A percentile compares a stretch with the other conserved stretches of the same genome.
Evolutionary conservation across 2,329 filamentous ascomycete species (phyloP).

Genomic region (Epichloe sp.): DNA sequence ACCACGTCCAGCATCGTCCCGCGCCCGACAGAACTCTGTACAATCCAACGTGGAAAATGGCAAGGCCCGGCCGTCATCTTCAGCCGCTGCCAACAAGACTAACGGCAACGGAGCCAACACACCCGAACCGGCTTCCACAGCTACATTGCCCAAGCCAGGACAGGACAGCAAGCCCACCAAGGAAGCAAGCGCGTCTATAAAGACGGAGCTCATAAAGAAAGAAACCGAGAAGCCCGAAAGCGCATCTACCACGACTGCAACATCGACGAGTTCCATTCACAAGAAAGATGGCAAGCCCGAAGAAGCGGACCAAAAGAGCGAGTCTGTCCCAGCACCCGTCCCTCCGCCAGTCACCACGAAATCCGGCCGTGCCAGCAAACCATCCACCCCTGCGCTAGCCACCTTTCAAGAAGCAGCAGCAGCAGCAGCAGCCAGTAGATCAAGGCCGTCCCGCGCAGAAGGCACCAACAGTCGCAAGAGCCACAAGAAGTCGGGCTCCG

Average conservation of each 20-base stretch:
- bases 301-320: constrained; percentile 24
- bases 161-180: constrained; percentile 36
- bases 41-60: constrained; percentile 43
- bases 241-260: constrained; percentile 12
- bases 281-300: constrained; percentile 32
- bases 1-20: constrained; percentile 52
- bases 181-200: constrained; percentile 27
- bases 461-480: constrained; percentile 34
- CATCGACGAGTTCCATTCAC: constrained; percentile 9
- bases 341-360: constrained; percentile 45
- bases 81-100: constrained; percentile 36
- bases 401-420: constrained; percentile 43
- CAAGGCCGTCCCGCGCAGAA: constrained; percentile 38
- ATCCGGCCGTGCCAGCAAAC: constrained; percentile 53
- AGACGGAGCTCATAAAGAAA: constrained; percentile 21
- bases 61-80: constrained; percentile 15
- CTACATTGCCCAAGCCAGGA: constrained; percentile 16
- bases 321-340: constrained; percentile 25
- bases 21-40: constrained; percentile 63
- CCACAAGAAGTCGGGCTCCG: constrained; percentile 43
- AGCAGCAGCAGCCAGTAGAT: constrained; percentile 23
- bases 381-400: constrained; percentile 48
- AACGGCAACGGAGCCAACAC: constrained; percentile 34
- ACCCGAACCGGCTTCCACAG: constrained; percentile 23
- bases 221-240: constrained; percentile 19